These are phyloP conservation scores for Fomitopsis pinicola DNA, from an alignment of 1,284 basidiomycete species.

Conservation along the genomic window DNA sequence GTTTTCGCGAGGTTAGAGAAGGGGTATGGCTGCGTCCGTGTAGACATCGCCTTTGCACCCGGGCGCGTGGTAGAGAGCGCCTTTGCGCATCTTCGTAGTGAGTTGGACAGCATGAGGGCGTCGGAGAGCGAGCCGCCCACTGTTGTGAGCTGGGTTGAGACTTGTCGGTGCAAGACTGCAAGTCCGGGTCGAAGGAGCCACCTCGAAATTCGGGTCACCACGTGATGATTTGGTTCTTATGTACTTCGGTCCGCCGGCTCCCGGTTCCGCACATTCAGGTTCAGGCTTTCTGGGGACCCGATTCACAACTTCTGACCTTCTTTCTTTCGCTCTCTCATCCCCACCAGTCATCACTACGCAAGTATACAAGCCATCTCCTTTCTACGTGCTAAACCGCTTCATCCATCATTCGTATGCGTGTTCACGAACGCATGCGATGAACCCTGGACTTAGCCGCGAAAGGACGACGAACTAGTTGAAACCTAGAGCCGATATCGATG, in stretches of 20 bases:
- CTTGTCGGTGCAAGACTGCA: no score
- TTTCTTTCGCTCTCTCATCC: background rate
- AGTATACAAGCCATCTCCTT: no score
- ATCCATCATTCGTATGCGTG: no score
- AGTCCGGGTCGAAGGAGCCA: no score
- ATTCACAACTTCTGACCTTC: background rate
- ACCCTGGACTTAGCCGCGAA: no score
- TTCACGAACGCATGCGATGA: no score
- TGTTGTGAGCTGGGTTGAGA: background rate
- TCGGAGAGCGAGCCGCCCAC: background rate
- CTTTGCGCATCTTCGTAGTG: conserved; percentile 28
- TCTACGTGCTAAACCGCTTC: no score
- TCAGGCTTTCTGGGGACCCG: background rate
- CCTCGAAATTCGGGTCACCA: background rate
- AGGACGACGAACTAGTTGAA: no score
- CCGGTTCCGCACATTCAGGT: background rate
- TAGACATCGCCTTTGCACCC: conserved; percentile 37
- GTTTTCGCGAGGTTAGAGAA: conserved; percentile 70
- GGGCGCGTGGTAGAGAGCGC: conserved; percentile 35
- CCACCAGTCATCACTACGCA: background rate
- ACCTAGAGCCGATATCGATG: no score
- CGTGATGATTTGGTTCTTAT: background rate
- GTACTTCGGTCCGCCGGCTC: background rate
- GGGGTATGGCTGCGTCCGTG: conserved; percentile 52
- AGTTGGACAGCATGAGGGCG: conserved; percentile 21